Evolutionary conservation across 352 stramenopile genomes (phyloP).

Genomic region (Globisporangium iwayamae): DNA sequence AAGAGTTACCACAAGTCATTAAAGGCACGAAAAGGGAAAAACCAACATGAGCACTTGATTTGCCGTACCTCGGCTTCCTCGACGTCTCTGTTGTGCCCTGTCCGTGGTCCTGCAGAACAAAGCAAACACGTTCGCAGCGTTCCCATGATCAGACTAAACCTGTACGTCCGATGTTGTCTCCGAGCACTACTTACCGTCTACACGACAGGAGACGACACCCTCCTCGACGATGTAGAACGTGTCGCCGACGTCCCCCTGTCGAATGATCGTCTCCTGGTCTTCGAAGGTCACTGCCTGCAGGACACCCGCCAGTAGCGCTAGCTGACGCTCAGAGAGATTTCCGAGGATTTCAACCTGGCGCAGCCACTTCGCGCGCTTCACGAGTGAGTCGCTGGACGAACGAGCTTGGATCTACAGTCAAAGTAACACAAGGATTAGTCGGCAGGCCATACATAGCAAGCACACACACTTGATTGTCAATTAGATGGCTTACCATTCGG

Average conservation of each 20-base stretch:
- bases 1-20: no score
- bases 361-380: conserved; percentile 69
- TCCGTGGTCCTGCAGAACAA: conserved; percentile 6
- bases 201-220: conserved; percentile 55
- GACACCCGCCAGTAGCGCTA: conserved; percentile 61
- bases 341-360: conserved; percentile 70
- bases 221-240: conserved; percentile 84
- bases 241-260: conserved; percentile 75
- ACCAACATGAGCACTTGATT: neutral
- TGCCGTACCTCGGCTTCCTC: conserved; percentile 8
- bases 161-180: neutral
- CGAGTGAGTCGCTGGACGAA: conserved; percentile 72
- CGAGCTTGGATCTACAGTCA: conserved; percentile 51
- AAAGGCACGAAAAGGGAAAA: neutral
- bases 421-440: neutral
- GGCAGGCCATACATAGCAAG: neutral
- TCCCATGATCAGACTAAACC: neutral
- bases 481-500: conserved; percentile 32
- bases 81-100: neutral
- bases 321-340: conserved; percentile 59
- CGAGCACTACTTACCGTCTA: conserved; percentile 29
- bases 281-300: conserved; percentile 61
- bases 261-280: conserved; percentile 76
- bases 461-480: neutral
- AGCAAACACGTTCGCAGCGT: neutral